Evolutionary conservation across 805 yeast species (phyloP), one percentile per base, ranked within the genome.

Genomic region (Metschnikowia gelsemii): DNA sequence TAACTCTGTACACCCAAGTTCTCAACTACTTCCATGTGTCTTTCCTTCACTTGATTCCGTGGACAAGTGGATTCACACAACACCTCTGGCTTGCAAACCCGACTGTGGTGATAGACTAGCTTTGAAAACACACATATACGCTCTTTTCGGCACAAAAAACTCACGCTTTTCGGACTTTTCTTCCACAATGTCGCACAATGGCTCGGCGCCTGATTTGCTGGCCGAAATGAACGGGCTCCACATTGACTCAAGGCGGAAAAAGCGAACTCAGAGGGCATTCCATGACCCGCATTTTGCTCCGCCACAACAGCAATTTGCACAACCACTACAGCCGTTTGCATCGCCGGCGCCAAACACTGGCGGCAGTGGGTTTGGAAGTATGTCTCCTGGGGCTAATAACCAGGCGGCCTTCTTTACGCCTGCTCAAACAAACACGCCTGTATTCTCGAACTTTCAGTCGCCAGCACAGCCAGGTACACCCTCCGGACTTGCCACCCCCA

Each of bases 211-310:
- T 17, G 51, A 49, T 37, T 35, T 51, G 29, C 37, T 45, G 32
- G 52, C 46, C 16, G 48, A 43, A 18, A 26, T 51, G 29, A 31
- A 30, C 20, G 47, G 42, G 11, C 35, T 49, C 31, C 40, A 30
- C 19, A 22, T 50, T 24, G 50, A 43, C 25, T 21, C 34, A 13
- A 17, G 35, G 5, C 45, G 41, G 24, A 51, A 51, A 27, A 51
- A 51, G 24, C 32, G 55, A 21, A 35, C 50, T 21, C 48, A 42
- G 29, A 36, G 55, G 11, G 55, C 52, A 17, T 50, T 43, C 38
- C 55, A 51, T 28, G 43, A 38, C 26, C 42, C 45, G 23, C 20
- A 29, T 14, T 31, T 35, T 24, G 31, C 24, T 20, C 41, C 40
- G 35, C 45, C 38, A 18, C 38, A 21, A 18, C 30, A 26, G 16